A percentile compares a stretch with the other conserved stretches of the same genome.
phyloP scores from a whole-genome alignment of 2,329 filamentous ascomycete genomes.

The Exophiala bonariae region DNA sequence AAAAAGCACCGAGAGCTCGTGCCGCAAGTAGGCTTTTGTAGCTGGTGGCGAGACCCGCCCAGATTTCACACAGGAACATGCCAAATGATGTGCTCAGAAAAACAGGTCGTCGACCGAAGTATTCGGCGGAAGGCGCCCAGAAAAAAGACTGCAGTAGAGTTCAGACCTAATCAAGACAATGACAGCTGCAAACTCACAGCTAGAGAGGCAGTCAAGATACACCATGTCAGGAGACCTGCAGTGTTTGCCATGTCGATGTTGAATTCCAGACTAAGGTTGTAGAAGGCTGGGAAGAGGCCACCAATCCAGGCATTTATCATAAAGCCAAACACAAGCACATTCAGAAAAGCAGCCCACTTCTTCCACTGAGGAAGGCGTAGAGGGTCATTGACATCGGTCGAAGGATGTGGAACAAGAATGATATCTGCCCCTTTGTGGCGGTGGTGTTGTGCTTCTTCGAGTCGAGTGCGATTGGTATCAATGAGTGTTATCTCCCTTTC shows the following conservation, averaged over 20 bases:
- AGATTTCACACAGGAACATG: slow-evolving; percentile 32
- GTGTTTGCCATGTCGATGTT: not conserved
- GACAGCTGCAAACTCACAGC: slow-evolving; percentile 3
- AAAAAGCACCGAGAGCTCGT: slow-evolving; percentile 2
- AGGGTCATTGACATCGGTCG: slow-evolving; percentile 31
- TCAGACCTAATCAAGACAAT: not conserved
- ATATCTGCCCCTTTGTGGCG: slow-evolving; percentile 14
- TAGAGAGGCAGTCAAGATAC: slow-evolving; percentile 1
- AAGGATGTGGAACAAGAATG: slow-evolving; percentile 32
- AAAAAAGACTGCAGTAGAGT: slow-evolving; percentile 8
- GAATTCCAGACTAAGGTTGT: slow-evolving; percentile 5
- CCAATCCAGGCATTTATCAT: slow-evolving; percentile 6
- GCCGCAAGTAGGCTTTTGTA: slow-evolving; percentile 8
- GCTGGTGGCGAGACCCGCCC: not conserved
- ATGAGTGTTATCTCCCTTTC: slow-evolving; percentile 8
- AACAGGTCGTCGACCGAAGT: slow-evolving; percentile 37
- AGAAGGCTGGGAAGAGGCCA: slow-evolving; percentile 9
- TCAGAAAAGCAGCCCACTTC: slow-evolving; percentile 7
- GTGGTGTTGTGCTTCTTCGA: not conserved
- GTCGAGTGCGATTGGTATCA: not conserved
- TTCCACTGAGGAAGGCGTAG: slow-evolving; percentile 18
- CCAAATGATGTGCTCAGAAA: slow-evolving; percentile 35
- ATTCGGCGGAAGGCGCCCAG: slow-evolving; percentile 29
- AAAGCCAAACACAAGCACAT: slow-evolving; percentile 6
- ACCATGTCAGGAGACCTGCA: slow-evolving; percentile 5